Evolutionary conservation across 2,329 filamentous ascomycete genomes (phyloP).

Genomic region (Moelleriella libera): DNA sequence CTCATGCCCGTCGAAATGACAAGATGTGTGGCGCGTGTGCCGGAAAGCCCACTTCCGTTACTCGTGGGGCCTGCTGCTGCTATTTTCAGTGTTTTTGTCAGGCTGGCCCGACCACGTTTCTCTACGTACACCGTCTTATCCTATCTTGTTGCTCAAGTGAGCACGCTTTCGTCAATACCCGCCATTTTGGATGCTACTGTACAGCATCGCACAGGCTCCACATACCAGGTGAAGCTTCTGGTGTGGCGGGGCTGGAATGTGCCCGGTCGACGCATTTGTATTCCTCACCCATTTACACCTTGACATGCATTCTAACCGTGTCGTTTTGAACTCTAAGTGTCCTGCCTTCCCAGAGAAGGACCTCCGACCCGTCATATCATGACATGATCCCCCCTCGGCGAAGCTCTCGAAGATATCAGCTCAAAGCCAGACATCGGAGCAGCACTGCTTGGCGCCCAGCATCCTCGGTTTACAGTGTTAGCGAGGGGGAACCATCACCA

Average conservation of each 20-base stretch:
- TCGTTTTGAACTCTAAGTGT: not conserved
- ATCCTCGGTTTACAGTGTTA: slow-evolving; percentile 37
- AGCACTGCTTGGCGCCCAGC: slow-evolving; percentile 27
- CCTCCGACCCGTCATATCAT: slow-evolving; percentile 10
- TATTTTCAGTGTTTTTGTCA: no score
- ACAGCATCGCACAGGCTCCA: not conserved
- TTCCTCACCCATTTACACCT: not conserved
- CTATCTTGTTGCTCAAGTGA: not conserved
- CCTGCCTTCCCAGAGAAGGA: slow-evolving; percentile 4
- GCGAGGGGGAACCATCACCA: slow-evolving; percentile 6
- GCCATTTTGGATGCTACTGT: not conserved
- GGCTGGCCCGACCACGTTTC: no score
- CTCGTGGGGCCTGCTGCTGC: not conserved
- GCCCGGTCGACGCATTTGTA: not conserved
- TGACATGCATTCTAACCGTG: not conserved
- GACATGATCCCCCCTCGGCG: slow-evolving; percentile 19
- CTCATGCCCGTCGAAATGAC: not conserved
- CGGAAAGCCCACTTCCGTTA: not conserved
- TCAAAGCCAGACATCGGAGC: slow-evolving; percentile 6
- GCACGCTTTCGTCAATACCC: not conserved
- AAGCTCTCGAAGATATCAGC: slow-evolving; percentile 17
- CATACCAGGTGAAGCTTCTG: not conserved
- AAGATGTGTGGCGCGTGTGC: not conserved
- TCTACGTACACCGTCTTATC: not conserved
- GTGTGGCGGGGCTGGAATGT: not conserved